Conservation (phyloP, 495 filamentous ascomycete species). For the Lepraria neglecta region DNA sequence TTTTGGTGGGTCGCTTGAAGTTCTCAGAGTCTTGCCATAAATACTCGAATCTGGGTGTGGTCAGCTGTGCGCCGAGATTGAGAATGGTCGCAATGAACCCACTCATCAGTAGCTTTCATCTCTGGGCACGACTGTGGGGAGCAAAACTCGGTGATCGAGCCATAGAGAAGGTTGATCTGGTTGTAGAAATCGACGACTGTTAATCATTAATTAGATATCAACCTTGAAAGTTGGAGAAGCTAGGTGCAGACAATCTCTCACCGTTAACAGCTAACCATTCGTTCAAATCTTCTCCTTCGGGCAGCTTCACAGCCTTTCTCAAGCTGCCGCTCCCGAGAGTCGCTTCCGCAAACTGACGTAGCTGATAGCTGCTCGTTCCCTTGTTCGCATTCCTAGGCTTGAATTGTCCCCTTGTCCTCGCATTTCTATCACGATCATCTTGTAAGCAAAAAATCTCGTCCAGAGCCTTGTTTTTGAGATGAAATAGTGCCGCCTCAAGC, state of each 20-base stretch:
- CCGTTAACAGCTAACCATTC: slow-evolving; percentile 98
- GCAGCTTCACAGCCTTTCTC: slow-evolving; percentile 91
- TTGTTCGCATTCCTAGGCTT: slow-evolving; percentile 81
- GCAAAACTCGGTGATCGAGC: slow-evolving; percentile 98
- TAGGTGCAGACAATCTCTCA: slow-evolving; percentile 35
- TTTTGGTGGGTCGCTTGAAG: slow-evolving; percentile 93
- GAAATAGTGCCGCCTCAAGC: neutral
- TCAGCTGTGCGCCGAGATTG: neutral
- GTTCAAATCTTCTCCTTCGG: slow-evolving; percentile 93
- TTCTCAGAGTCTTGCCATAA: slow-evolving; percentile 94
- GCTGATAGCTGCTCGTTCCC: slow-evolving; percentile 89
- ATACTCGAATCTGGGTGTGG: slow-evolving; percentile 76
- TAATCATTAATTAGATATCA: neutral
- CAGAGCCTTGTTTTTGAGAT: neutral
- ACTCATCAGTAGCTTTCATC: slow-evolving; percentile 99
- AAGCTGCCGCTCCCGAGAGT: slow-evolving; percentile 92
- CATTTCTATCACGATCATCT: slow-evolving; percentile 58
- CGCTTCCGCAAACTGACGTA: slow-evolving; percentile 95
- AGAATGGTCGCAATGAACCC: slow-evolving; percentile 29
- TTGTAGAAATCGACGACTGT: slow-evolving; percentile 96
- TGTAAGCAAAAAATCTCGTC: slow-evolving; percentile 34
- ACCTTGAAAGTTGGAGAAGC: slow-evolving; percentile 14
- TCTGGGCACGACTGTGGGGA: slow-evolving; percentile 94
- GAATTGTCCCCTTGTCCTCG: slow-evolving; percentile 83
- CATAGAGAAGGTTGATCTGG: slow-evolving; percentile 97